These are phyloP conservation scores for Penicillium waksmanii DNA, from an alignment of 495 filamentous ascomycete species.

Conservation along the genomic window DNA sequence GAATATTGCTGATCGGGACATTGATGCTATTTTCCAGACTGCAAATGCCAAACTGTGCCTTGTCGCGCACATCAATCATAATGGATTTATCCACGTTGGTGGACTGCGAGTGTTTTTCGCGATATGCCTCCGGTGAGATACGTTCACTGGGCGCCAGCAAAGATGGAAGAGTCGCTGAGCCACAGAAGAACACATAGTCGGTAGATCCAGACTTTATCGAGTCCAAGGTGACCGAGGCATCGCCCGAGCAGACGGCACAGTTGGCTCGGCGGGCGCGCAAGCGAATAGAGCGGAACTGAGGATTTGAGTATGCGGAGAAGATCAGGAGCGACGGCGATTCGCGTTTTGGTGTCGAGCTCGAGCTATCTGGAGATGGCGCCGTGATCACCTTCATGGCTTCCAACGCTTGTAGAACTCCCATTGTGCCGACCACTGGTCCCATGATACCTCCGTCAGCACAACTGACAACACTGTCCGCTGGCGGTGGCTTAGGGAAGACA, in stretches of 20 bases:
- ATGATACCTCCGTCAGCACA: conserved; percentile 93
- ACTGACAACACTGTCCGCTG: conserved; percentile 71
- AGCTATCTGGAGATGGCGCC: conserved; percentile 15
- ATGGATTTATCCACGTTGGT: conserved; percentile 40
- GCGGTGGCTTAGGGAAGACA: conserved; percentile 86
- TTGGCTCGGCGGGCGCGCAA: conserved; percentile 66
- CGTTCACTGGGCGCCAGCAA: conserved; percentile 62
- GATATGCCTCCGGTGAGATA: conserved; percentile 61
- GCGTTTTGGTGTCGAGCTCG: conserved; percentile 16
- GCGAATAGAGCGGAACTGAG: conserved; percentile 72
- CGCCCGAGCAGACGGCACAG: conserved; percentile 76
- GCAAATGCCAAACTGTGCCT: conserved; percentile 83
- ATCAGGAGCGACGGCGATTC: conserved; percentile 58
- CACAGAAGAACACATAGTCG: conserved; percentile 84
- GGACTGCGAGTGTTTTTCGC: conserved; percentile 21
- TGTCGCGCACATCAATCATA: conserved; percentile 81
- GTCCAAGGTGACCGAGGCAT: conserved; percentile 61
- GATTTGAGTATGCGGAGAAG: conserved; percentile 71
- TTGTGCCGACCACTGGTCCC: conserved; percentile 89
- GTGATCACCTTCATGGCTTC: conserved; percentile 85
- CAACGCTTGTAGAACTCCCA: conserved; percentile 90
- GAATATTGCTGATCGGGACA: conserved; percentile 68
- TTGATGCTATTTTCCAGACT: conserved; percentile 74
- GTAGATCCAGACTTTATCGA: conserved; percentile 64
- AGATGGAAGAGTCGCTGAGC: conserved; percentile 50